Percentiles rank a stretch among this genome's conserved stretches.
These are phyloP conservation scores for Pleurotus ostreatus DNA, from an alignment of 768 basidiomycete species.

Conservation along the genomic window DNA sequence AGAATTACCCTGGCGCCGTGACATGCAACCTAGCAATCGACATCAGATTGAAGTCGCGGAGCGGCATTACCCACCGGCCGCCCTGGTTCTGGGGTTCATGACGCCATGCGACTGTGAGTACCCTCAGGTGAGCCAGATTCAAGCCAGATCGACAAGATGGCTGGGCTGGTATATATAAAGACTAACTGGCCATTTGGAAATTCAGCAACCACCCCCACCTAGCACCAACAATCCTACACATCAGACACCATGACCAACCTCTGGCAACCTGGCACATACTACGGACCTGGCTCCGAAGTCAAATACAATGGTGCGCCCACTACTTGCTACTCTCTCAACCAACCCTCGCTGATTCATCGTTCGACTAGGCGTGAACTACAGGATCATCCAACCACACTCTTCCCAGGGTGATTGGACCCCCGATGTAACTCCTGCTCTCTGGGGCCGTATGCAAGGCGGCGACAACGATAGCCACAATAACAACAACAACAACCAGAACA, in stretches of 20 bases:
- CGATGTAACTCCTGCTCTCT: slow-evolving; percentile 55
- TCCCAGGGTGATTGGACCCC: slow-evolving; percentile 78
- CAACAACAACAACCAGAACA: slow-evolving; percentile 25
- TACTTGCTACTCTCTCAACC: neutral
- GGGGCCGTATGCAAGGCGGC: slow-evolving; percentile 47
- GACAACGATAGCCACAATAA: slow-evolving; percentile 14
- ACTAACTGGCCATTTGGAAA: neutral
- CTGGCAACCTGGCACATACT: slow-evolving; percentile 66
- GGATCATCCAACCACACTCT: slow-evolving; percentile 66
- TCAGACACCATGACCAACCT: slow-evolving; percentile 31
- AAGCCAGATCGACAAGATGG: neutral
- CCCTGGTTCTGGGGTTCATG: slow-evolving; percentile 6
- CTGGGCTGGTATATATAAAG: slow-evolving; percentile 2
- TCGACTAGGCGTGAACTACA: slow-evolving; percentile 49
- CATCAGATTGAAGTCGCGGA: slow-evolving; percentile 3
- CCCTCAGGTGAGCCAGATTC: neutral
- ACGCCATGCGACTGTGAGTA: neutral
- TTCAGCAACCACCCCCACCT: neutral
- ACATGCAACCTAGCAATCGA: neutral
- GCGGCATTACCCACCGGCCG: slow-evolving; percentile 4
- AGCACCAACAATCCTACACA: neutral
- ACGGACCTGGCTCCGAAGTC: slow-evolving; percentile 52
- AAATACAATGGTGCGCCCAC: slow-evolving; percentile 43
- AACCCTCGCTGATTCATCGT: neutral
- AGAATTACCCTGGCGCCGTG: neutral